Evolutionary conservation across 352 stramenopile species (phyloP).

Genomic region (Globisporangium alternatum): DNA sequence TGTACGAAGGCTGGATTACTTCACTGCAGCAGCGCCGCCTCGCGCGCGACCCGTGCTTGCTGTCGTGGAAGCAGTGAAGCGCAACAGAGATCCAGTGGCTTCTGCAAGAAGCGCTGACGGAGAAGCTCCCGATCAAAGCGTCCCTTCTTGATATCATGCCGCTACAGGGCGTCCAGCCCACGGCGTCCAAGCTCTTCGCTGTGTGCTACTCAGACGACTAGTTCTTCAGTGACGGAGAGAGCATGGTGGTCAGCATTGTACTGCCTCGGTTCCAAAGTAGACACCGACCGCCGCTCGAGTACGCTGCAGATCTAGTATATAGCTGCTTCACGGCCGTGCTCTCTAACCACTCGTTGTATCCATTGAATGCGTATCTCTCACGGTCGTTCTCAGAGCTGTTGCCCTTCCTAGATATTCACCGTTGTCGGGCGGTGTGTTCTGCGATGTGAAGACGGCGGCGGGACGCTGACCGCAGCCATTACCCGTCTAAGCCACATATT

Average conservation of each 20-base stretch:
- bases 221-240: neutral
- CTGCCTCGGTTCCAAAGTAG: neutral
- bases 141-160: neutral
- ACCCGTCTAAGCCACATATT: too few species aligned
- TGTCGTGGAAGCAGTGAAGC: neutral
- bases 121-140: neutral
- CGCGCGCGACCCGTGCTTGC: neutral
- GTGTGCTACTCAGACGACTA: neutral
- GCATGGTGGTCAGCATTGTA: too few species aligned
- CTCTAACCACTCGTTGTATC: too few species aligned
- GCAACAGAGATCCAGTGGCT: neutral
- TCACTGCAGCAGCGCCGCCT: neutral
- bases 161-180: neutral
- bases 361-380: too few species aligned
- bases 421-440: too few species aligned
- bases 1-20: neutral
- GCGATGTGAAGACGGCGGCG: too few species aligned
- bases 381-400: too few species aligned
- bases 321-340: too few species aligned
- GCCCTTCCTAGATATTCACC: too few species aligned
- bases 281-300: too few species aligned
- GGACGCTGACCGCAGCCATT: too few species aligned
- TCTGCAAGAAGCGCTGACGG: neutral
- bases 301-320: too few species aligned
- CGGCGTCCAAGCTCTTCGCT: neutral